These are phyloP conservation scores for Papilionanthe hybrid DNA, from an alignment of 116 monocot species.

Conservation along the genomic window DNA sequence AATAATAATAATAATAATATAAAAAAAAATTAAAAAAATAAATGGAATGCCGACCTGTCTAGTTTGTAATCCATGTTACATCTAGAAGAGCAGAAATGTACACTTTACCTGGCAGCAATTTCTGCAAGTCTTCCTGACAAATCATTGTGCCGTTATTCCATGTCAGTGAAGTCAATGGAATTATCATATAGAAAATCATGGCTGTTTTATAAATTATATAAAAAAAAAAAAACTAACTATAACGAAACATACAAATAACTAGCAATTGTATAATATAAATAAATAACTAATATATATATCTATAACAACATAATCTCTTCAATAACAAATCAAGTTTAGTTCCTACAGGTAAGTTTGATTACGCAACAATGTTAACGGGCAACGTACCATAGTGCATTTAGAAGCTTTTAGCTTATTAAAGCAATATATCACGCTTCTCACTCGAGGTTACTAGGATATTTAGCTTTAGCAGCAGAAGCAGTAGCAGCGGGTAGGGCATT, in stretches of 20 bases:
- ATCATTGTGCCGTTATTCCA: background rate
- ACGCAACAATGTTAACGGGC: background rate
- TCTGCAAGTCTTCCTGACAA: constrained; percentile 3
- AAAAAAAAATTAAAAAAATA: background rate
- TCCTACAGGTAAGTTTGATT: too few species aligned
- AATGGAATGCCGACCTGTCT: background rate
- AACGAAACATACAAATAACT: background rate
- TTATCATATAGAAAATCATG: too few species aligned
- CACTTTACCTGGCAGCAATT: background rate
- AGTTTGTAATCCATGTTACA: background rate
- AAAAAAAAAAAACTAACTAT: background rate
- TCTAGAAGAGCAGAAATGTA: background rate
- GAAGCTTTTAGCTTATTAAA: too few species aligned
- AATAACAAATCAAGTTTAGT: too few species aligned
- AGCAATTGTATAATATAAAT: background rate
- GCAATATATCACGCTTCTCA: background rate
- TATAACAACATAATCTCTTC: too few species aligned
- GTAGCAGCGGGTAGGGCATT: background rate
- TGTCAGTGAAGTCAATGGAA: background rate
- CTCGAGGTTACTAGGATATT: background rate
- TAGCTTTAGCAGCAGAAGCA: background rate
- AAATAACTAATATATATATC: background rate
- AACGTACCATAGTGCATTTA: too few species aligned
- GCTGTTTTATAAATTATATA: too few species aligned
- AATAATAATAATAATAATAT: too few species aligned